phyloP scores from a whole-genome alignment of 2,329 filamentous ascomycete genomes.

The Venturia nashicola region DNA sequence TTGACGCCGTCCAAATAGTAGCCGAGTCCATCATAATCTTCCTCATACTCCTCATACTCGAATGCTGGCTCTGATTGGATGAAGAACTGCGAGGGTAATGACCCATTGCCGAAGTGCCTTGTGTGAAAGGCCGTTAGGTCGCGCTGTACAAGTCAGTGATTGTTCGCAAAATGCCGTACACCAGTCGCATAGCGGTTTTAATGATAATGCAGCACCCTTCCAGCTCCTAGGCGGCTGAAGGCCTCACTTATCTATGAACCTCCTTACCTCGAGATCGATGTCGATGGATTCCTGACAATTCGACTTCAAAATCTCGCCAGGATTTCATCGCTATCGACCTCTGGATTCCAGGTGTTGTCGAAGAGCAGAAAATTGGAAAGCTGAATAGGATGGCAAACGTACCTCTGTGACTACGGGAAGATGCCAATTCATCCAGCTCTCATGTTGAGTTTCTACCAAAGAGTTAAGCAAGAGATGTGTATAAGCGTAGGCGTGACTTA shows the following conservation, averaged over 20 bases:
- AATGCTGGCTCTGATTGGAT: not conserved
- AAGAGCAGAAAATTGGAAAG: no score
- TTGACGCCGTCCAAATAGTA: constrained; percentile 81
- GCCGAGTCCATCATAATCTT: constrained; percentile 59
- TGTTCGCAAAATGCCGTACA: not conserved
- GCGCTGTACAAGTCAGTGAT: constrained; percentile 19
- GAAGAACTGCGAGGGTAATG: constrained; percentile 13
- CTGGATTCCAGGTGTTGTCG: no score
- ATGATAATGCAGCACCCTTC: no score
- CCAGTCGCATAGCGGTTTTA: no score
- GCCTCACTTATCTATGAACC: no score
- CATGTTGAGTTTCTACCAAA: not conserved
- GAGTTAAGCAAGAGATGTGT: not conserved
- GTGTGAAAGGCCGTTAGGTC: constrained; percentile 31
- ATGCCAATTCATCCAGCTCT: not conserved
- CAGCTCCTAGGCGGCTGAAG: no score
- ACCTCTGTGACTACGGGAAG: constrained; percentile 1
- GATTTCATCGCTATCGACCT: no score
- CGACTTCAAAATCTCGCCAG: no score
- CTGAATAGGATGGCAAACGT: not conserved
- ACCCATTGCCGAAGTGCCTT: constrained; percentile 29
- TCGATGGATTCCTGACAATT: no score
- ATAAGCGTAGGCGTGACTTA: not conserved
- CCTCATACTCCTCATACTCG: constrained; percentile 18
- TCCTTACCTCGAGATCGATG: no score